Base-by-base conservation (phyloP, 2,329 filamentous ascomycete genomes). In the Pyrenophora seminiperda region DNA sequence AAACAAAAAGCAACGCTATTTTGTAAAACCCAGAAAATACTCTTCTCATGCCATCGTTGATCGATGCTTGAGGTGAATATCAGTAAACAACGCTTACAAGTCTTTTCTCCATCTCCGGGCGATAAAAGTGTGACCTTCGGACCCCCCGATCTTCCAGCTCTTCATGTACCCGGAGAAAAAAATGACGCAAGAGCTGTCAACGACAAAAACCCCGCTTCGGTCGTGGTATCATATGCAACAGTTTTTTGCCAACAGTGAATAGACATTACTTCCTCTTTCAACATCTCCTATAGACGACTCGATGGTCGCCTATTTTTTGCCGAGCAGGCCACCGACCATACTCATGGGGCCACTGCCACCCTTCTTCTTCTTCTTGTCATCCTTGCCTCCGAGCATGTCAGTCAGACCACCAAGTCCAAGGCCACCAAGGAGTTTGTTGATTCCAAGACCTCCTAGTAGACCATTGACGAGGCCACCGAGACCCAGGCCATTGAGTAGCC, bases 391-490 rank as follows among this genome's bases (percentile, higher is more conserved):
- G 10, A 83, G 70, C 36, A 74, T 69, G 34, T 78, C 76, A 5
- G 77, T 70, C 24, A 83, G 54, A 37, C 75, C 77, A 27, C 81
- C 80, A 15, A 86, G 74, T 5, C 91, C 91, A 20, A 96, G 81
- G 2, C 87, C 82, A 6, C 85, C 84, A 13, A 95, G 81, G 15
- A 94, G 77, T 70, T 89, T 89, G 73, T 86, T 85, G 51, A 95
- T 79, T 11, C 90, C 90, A 15, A 94, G 75, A 1, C 88, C 87
- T 47, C 89, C 88, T 1, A 96, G 81, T 3, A 96, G 77, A 40
- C 87, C 86, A 57, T 93, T 89, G 61, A 96, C 83, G 0, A 96
- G 73, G 13, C 88, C 88, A 52, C 91, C 91, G 1, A 96, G 83
- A 49, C 91, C 91, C 20, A 96, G 83, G 4, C 88, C 90, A 62